Percentiles rank a stretch among this genome's conserved stretches.
These are phyloP conservation scores for Mortierella antarctica DNA, from an alignment of 192 early-diverging fungal genomes.

Conservation along the genomic window DNA sequence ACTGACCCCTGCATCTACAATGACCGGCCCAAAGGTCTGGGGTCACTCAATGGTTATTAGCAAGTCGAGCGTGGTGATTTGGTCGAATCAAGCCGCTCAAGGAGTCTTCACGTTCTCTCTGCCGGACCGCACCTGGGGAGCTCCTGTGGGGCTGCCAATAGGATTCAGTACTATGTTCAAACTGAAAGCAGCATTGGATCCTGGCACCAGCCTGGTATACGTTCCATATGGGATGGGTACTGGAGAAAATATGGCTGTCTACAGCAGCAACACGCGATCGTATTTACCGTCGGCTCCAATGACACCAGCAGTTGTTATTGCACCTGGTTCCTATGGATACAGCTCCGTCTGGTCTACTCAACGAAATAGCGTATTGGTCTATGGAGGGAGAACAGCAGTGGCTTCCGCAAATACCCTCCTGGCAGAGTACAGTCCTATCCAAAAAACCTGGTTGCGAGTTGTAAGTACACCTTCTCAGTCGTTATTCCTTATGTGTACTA, in stretches of 20 bases:
- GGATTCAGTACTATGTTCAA: neutral
- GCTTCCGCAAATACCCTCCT: neutral
- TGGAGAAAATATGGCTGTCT: neutral
- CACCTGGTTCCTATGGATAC: neutral
- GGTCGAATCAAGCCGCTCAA: neutral
- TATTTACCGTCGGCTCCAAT: neutral
- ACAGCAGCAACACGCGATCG: neutral
- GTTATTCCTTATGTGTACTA: no score
- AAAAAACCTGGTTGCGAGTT: no score
- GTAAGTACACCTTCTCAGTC: no score
- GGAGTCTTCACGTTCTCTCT: neutral
- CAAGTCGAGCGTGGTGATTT: neutral
- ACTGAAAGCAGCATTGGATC: neutral
- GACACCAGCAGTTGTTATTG: neutral
- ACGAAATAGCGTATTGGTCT: neutral
- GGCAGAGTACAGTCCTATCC: neutral
- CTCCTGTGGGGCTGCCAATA: neutral
- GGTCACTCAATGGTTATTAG: neutral
- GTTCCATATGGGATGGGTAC: neutral
- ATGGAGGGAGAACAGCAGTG: neutral
- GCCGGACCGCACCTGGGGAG: no score
- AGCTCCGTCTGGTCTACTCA: neutral
- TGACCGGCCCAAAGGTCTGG: neutral
- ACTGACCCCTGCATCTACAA: neutral
- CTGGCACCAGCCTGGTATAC: constrained; percentile 3